These are phyloP conservation scores for Scleroderma bovista DNA, from an alignment of 768 basidiomycete species.

Conservation along the genomic window DNA sequence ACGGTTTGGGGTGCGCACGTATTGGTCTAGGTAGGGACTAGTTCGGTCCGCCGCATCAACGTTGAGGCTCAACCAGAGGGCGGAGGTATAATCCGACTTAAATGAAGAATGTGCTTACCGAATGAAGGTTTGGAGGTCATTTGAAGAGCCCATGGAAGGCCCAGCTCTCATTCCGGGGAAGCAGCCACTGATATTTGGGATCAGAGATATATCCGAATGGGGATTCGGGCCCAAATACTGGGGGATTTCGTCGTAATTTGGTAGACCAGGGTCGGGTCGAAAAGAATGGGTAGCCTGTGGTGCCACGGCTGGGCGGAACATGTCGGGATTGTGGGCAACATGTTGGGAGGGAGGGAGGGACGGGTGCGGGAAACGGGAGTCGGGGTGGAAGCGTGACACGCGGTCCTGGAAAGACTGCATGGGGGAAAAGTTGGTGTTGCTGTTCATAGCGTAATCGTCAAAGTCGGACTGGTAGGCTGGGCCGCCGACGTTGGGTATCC, in stretches of 20 bases:
- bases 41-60: conserved; percentile 2
- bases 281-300: conserved; percentile 67
- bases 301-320: conserved; percentile 56
- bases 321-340: conserved; percentile 46
- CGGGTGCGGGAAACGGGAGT: conserved; percentile 46
- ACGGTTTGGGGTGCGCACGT: conserved; percentile 77
- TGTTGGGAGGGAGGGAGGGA: conserved; percentile 42
- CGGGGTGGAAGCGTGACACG: conserved; percentile 48
- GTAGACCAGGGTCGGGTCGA: conserved; percentile 44
- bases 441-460: conserved; percentile 56
- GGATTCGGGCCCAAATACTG: conserved; percentile 50
- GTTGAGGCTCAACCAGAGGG: conserved; percentile 10
- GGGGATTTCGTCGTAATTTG: conserved; percentile 54
- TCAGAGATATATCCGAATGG: conserved; percentile 52
- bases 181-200: conserved; percentile 58
- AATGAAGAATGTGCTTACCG: conserved; percentile 40
- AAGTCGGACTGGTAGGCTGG: conserved; percentile 54
- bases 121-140: conserved; percentile 76
- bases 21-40: conserved; percentile 81
- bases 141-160: conserved; percentile 54
- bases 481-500: conserved; percentile 40
- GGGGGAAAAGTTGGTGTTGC: conserved; percentile 42
- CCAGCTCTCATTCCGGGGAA: conserved; percentile 60
- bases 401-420: conserved; percentile 60
- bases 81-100: conserved; percentile 11